A percentile compares a stretch with the other conserved stretches of the same genome.
These are phyloP conservation scores for Ophiocordyceps australis DNA, from an alignment of 2,329 filamentous ascomycete species.

Conservation along the genomic window DNA sequence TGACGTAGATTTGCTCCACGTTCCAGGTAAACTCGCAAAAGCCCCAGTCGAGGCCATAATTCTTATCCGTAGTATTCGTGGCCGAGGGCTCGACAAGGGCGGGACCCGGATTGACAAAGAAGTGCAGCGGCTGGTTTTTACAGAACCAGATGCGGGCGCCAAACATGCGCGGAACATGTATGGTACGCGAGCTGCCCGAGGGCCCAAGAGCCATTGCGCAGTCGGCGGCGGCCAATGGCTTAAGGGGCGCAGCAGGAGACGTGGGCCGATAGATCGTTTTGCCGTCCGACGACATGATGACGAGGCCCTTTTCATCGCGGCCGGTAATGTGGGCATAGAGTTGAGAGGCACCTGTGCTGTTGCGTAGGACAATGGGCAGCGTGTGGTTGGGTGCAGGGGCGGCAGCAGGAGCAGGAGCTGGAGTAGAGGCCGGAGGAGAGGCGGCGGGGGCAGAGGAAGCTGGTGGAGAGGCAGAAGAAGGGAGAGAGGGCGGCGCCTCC, in stretches of 20 bases:
- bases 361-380: constrained; percentile 43
- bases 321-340: constrained; percentile 56
- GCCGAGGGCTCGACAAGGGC: constrained; percentile 59
- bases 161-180: constrained; percentile 51
- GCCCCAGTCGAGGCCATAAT: constrained; percentile 42
- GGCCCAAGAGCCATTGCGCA: constrained; percentile 45
- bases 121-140: constrained; percentile 39
- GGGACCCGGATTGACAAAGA: constrained; percentile 53
- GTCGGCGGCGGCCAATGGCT: constrained; percentile 34
- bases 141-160: constrained; percentile 60
- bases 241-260: constrained; percentile 31
- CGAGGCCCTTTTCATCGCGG: constrained; percentile 32
- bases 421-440: too few species aligned
- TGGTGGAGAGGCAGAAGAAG: too few species aligned
- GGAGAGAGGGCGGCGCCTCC: too few species aligned
- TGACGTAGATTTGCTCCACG: constrained; percentile 39
- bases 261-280: constrained; percentile 44
- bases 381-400: too few species aligned
- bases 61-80: constrained; percentile 44
- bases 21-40: constrained; percentile 58
- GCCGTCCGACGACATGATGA: constrained; percentile 49
- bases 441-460: too few species aligned
- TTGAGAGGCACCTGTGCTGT: constrained; percentile 40
- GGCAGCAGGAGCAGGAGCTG: too few species aligned
- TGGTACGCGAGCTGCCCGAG: constrained; percentile 36